A percentile compares a stretch with the other conserved stretches of the same genome.
phyloP scores from a whole-genome alignment of 176 grass and related monocot genomes.

The Urochloa ruziziensis region DNA sequence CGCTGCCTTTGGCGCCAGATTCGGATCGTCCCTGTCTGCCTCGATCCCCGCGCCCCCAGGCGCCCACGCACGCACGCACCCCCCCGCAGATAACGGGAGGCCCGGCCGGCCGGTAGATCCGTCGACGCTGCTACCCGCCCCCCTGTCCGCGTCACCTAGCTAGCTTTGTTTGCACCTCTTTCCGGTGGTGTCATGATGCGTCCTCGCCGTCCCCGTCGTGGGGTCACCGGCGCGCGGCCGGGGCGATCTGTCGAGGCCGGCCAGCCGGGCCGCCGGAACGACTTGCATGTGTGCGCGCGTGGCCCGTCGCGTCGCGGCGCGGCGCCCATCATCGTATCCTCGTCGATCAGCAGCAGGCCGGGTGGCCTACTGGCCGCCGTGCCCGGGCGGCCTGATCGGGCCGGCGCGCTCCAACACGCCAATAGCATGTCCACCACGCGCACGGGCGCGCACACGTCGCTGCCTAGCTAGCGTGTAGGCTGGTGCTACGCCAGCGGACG shows the following conservation, averaged over 20 bases:
- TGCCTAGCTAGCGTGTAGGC: background rate
- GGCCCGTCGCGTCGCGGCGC: background rate
- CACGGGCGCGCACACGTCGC: background rate
- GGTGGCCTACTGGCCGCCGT: background rate
- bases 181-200: background rate
- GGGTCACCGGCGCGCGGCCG: background rate
- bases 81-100: slow-evolving; percentile 20
- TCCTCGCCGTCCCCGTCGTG: background rate
- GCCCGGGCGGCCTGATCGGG: too few species aligned
- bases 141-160: background rate
- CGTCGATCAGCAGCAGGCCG: background rate
- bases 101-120: background rate
- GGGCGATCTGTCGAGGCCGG: too few species aligned
- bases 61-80: too few species aligned
- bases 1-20: slow-evolving; percentile 23
- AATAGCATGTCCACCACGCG: background rate
- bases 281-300: background rate
- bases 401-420: background rate
- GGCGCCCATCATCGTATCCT: background rate
- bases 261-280: background rate
- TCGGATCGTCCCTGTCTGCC: slow-evolving; percentile 25
- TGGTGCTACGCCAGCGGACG: background rate
- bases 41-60: background rate
- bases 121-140: background rate
- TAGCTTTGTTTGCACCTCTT: background rate